phyloP scores from a whole-genome alignment of 257 asterid genomes.

The Nicotiana otophora region DNA sequence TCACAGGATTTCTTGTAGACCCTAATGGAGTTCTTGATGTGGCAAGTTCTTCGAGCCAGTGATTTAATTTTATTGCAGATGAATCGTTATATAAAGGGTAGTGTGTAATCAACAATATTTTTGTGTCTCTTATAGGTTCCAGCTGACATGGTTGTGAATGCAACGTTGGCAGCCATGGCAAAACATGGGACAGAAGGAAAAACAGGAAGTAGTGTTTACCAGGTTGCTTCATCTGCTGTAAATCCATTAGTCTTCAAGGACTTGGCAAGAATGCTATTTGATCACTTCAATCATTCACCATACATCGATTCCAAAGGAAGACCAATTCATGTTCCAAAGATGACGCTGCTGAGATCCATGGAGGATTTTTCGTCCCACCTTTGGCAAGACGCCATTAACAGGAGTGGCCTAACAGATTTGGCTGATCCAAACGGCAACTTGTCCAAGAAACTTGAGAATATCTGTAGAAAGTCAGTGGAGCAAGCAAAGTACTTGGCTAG shows the following conservation, averaged over 20 bases:
- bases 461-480: constrained; percentile 80
- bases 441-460: constrained; percentile 50
- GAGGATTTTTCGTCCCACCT: constrained; percentile 80
- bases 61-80: neutral
- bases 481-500: constrained; percentile 79
- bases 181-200: constrained; percentile 71
- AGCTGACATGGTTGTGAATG: constrained; percentile 95
- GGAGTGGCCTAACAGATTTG: constrained; percentile 46
- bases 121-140: constrained; percentile 59
- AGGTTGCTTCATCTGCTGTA: constrained; percentile 82
- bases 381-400: constrained; percentile 57
- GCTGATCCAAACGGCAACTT: constrained; percentile 45
- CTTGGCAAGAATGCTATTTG: constrained; percentile 54
- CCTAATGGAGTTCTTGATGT: constrained; percentile 94
- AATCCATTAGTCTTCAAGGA: constrained; percentile 76
- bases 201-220: constrained; percentile 42
- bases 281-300: constrained; percentile 67
- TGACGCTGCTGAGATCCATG: constrained; percentile 81
- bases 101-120: neutral
- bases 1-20: constrained; percentile 84
- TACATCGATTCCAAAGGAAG: constrained; percentile 63
- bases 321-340: constrained; percentile 60
- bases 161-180: constrained; percentile 94
- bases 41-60: constrained; percentile 37
- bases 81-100: neutral